Evolutionary conservation across 345 rosid species (phyloP).

Genomic region (Camelina sativa): DNA sequence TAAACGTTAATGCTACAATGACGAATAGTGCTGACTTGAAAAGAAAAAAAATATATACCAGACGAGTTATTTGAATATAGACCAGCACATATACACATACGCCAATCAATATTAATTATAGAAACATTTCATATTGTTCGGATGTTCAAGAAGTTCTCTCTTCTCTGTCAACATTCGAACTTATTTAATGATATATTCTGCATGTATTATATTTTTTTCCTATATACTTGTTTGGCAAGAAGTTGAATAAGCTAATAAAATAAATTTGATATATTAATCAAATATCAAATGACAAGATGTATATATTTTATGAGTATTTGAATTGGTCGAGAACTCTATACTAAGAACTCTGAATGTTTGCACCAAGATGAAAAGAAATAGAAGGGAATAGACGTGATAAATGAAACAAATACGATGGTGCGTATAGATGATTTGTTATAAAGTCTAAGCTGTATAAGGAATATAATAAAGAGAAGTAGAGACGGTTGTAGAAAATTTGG

Average conservation of each 20-base stretch:
- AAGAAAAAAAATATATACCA: not conserved
- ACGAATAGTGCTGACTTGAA: slow-evolving; percentile 19
- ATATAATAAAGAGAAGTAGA: not conserved
- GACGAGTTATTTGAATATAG: slow-evolving; percentile 40
- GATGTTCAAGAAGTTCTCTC: slow-evolving; percentile 8
- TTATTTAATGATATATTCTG: not conserved
- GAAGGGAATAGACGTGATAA: no score
- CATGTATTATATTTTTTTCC: slow-evolving; percentile 21
- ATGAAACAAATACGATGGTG: no score
- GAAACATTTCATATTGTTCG: not conserved
- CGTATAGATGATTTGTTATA: not conserved
- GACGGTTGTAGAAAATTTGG: slow-evolving; percentile 11
- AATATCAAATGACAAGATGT: no score
- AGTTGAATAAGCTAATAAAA: not conserved
- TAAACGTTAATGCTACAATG: slow-evolving; percentile 22
- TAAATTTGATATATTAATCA: no score
- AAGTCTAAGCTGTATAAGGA: not conserved
- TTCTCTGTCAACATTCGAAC: slow-evolving; percentile 27
- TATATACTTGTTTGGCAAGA: slow-evolving; percentile 27
- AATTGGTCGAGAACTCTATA: no score
- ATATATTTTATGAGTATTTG: no score
- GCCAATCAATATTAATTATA: not conserved
- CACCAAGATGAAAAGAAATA: no score
- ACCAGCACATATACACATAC: slow-evolving; percentile 23
- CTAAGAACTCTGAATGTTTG: no score